phyloP scores from a whole-genome alignment of 169 alveolate genomes.

The Plasmodium coatneyi region DNA sequence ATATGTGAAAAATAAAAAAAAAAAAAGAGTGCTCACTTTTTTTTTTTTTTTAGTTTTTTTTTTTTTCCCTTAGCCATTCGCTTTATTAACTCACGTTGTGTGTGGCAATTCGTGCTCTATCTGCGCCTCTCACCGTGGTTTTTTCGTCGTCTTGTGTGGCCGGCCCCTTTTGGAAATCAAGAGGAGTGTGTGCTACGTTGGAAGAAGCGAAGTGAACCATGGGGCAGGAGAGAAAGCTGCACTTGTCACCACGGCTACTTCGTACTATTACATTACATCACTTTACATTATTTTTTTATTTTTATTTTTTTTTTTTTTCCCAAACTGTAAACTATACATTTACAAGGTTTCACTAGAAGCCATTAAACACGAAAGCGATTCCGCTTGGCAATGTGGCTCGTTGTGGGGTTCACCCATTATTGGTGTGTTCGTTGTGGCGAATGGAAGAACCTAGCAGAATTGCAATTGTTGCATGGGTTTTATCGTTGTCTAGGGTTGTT shows the following conservation, averaged over 20 bases:
- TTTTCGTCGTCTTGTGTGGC: background rate
- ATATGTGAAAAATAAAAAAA: background rate
- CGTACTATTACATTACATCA: background rate
- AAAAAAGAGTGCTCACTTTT: no score
- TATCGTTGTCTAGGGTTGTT: background rate
- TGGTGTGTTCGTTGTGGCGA: background rate
- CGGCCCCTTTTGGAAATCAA: background rate
- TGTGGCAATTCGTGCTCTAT: background rate
- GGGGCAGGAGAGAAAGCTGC: background rate
- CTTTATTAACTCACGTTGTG: background rate
- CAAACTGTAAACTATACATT: constrained; percentile 48
- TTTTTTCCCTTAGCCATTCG: background rate
- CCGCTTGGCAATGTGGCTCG: background rate
- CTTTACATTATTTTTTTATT: background rate
- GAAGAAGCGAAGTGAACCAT: background rate
- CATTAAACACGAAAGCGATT: constrained; percentile 32
- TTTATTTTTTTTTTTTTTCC: constrained; percentile 12
- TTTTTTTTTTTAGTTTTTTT: no score
- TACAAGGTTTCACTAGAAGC: constrained; percentile 76
- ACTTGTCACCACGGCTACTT: background rate
- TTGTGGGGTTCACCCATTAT: background rate
- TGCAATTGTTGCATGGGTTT: background rate
- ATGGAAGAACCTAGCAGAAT: background rate
- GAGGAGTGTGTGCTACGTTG: background rate
- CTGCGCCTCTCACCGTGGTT: background rate